phyloP scores from a whole-genome alignment of 2,329 filamentous ascomycete genomes.

The Beauveria sp. region DNA sequence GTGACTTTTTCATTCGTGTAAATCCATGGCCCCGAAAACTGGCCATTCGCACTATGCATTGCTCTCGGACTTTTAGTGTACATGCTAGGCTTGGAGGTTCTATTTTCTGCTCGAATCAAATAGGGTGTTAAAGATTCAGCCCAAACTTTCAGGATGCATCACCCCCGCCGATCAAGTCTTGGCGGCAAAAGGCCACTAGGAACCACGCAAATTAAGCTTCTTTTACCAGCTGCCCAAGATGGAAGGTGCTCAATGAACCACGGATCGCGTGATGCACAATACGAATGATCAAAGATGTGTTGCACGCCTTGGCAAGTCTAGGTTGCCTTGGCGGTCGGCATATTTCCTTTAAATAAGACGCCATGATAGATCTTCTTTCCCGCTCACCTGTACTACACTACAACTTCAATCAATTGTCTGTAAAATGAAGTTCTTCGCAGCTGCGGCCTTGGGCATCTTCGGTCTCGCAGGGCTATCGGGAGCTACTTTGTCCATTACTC shows the following conservation, averaged over 20 bases:
- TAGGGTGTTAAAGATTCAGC: too few species aligned
- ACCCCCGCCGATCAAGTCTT: too few species aligned
- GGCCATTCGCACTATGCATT: too few species aligned
- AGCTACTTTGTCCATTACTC: conserved; percentile 14
- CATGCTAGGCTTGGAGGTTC: too few species aligned
- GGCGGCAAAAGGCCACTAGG: neutral
- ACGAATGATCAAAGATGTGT: too few species aligned
- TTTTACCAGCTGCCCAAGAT: neutral
- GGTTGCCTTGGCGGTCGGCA: neutral
- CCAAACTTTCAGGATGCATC: too few species aligned
- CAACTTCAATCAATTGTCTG: neutral
- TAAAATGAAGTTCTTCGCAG: neutral
- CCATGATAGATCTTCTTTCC: neutral
- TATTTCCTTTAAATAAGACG: neutral
- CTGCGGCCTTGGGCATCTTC: neutral
- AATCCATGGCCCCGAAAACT: too few species aligned
- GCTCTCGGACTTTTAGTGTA: too few species aligned
- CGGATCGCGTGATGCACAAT: too few species aligned
- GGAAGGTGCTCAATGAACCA: too few species aligned
- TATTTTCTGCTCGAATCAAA: too few species aligned
- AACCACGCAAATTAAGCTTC: neutral
- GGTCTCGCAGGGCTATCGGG: neutral
- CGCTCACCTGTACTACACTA: neutral
- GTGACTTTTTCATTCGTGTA: too few species aligned
- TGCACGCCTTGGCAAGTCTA: neutral